Evolutionary conservation across 768 basidiomycete species (phyloP).

Genomic region (Piloderma croceum): DNA sequence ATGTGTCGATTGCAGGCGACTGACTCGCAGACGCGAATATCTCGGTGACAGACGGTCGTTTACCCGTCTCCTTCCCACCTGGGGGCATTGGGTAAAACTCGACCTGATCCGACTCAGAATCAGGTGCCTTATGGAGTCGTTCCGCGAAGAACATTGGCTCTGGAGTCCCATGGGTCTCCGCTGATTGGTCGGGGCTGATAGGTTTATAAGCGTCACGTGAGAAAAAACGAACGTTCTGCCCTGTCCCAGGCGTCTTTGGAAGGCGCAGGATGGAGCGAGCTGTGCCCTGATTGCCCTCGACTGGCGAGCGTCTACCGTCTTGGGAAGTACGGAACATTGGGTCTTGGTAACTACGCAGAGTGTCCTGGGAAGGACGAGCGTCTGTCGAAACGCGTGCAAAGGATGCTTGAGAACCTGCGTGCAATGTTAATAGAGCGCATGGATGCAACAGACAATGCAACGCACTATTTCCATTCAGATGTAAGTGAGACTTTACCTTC

Average conservation of each 20-base stretch:
- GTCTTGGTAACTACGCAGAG: background rate
- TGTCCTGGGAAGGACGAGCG: constrained; percentile 5
- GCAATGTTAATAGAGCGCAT: constrained; percentile 5
- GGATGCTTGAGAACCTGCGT: constrained; percentile 3
- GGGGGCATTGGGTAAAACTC: constrained; percentile 18
- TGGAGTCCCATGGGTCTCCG: constrained; percentile 17
- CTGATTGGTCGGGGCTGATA: constrained; percentile 58
- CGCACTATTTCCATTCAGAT: constrained; percentile 34
- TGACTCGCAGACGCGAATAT: constrained; percentile 43
- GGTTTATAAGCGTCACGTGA: constrained; percentile 61
- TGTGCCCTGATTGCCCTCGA: constrained; percentile 35
- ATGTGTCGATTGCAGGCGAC: constrained; percentile 4
- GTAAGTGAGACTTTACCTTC: constrained; percentile 45
- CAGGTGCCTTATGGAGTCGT: constrained; percentile 24
- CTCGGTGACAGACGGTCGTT: constrained; percentile 37
- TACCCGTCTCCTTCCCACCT: constrained; percentile 1
- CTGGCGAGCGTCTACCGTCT: background rate
- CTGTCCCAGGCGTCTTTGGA: constrained; percentile 66
- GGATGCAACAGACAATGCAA: constrained; percentile 3
- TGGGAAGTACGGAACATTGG: background rate
- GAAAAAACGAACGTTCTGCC: constrained; percentile 77
- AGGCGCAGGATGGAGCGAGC: constrained; percentile 70
- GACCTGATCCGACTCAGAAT: too few relatives aligned
- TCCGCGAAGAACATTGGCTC: constrained; percentile 13
- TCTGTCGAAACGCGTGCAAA: constrained; percentile 1